Evolutionary conservation across 2,329 filamentous ascomycete genomes (phyloP), one percentile per base, ranked within the genome.

Genomic region (Penicillium carneum): DNA sequence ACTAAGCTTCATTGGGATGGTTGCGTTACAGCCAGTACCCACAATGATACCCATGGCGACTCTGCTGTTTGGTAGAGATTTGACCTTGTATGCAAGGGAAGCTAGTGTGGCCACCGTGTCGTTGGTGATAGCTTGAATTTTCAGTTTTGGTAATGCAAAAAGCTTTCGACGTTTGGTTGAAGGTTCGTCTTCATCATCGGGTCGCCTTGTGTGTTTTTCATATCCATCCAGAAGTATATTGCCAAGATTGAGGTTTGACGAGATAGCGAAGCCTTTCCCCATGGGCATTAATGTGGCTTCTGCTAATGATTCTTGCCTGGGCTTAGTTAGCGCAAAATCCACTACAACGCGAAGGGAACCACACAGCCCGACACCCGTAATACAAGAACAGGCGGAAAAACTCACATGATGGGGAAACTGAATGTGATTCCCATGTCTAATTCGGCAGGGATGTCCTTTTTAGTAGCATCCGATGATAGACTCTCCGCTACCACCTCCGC

Each of bases 1-100:
- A 48, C 78, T 83, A 51, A 90, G 78, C 67, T 84, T 86, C 74
- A 95, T 84, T 0, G 90, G 88, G 42, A 94, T 88, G 1, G 91
- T 94, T 1, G 91, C 91, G 70, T 94, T 94, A 72, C 88, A 89
- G 4, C 91, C 91, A 0, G 91, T 94, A 11, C 91, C 91, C 38
- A 92, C 89, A 63, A 95, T 93, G 20, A 94, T 82, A 5, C 90
- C 90, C 89, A 94, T 93, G 31, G 84, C 86, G 2, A 91, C 89
- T 63, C 88, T 86, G 63, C 86, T 88, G 60, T 85, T 84, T 0
- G 81, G 78, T 14, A 84, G 78, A 18, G 86, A 85, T 66, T 87
- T 86, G 55, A 88, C 88, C 58, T 87, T 84, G 75, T 92, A 92
- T 34, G 91, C 87, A 66, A 93, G 87, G 0, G 91, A 92, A 38